These are phyloP conservation scores for Neopestalotiopsis rosae DNA, from an alignment of 2,329 filamentous ascomycete species.

Conservation along the genomic window DNA sequence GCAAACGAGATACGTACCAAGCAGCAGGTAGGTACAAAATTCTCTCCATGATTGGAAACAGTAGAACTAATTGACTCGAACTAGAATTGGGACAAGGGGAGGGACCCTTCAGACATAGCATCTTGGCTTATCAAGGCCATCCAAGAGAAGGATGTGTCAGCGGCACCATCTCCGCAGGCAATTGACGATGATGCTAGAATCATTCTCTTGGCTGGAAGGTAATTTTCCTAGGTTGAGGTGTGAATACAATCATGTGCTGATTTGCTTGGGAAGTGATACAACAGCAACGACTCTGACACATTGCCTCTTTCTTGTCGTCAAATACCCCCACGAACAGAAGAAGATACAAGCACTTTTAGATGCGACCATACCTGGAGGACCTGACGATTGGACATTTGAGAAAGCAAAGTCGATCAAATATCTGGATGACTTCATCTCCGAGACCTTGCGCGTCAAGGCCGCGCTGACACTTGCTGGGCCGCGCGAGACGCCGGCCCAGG, in stretches of 20 bases:
- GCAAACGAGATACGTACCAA: slow-evolving; percentile 36
- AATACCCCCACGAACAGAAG: slow-evolving; percentile 31
- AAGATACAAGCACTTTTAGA: slow-evolving; percentile 33
- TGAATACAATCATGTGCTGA: not conserved
- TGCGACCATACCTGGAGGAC: not conserved
- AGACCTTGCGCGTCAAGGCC: slow-evolving; percentile 41
- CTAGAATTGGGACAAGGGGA: slow-evolving; percentile 30
- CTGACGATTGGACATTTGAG: slow-evolving; percentile 35
- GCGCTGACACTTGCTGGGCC: slow-evolving; percentile 39
- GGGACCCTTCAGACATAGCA: slow-evolving; percentile 40
- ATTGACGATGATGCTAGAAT: slow-evolving; percentile 39
- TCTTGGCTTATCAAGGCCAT: slow-evolving; percentile 46
- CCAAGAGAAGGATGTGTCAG: slow-evolving; percentile 40
- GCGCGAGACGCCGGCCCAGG: slow-evolving; percentile 42
- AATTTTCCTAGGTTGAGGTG: not conserved
- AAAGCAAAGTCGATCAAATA: slow-evolving; percentile 35
- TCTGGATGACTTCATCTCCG: slow-evolving; percentile 38
- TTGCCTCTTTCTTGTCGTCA: slow-evolving; percentile 39
- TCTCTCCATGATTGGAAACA: not conserved
- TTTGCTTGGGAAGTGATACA: slow-evolving; percentile 34
- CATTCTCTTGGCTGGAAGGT: slow-evolving; percentile 38
- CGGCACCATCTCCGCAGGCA: slow-evolving; percentile 34
- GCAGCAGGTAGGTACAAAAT: slow-evolving; percentile 26
- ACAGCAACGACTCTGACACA: slow-evolving; percentile 36
- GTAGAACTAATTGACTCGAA: not conserved